phyloP scores from a whole-genome alignment of 306 rosid species.

The Neltuma alba region DNA sequence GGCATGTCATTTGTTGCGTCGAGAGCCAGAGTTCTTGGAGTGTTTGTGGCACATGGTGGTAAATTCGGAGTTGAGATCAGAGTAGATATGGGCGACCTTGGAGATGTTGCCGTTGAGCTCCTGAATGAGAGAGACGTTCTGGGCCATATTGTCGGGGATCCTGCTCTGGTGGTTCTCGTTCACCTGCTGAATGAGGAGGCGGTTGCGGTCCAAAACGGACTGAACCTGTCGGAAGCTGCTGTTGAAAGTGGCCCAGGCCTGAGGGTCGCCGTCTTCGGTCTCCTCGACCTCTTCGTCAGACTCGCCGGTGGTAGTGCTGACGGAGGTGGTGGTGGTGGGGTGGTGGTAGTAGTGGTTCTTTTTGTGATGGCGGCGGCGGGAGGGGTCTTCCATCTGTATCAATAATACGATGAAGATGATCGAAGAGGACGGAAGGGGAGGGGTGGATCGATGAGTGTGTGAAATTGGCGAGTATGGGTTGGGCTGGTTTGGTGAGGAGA shows the following conservation, averaged over 20 bases:
- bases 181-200: slow-evolving; percentile 77
- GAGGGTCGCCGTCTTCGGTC: slow-evolving; percentile 46
- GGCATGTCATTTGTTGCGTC: slow-evolving; percentile 5
- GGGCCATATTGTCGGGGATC: slow-evolving; percentile 73
- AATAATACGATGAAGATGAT: background rate
- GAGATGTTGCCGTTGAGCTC: slow-evolving; percentile 82
- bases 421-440: too few species aligned
- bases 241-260: slow-evolving; percentile 65
- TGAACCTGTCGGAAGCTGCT: slow-evolving; percentile 78
- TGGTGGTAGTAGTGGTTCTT: slow-evolving; percentile 34
- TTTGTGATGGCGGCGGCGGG: slow-evolving; percentile 33
- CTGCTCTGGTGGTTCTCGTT: slow-evolving; percentile 85
- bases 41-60: slow-evolving; percentile 49
- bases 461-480: background rate
- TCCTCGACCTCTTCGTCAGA: slow-evolving; percentile 40
- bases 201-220: slow-evolving; percentile 77
- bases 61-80: slow-evolving; percentile 72
- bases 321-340: slow-evolving; percentile 24
- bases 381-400: slow-evolving; percentile 50
- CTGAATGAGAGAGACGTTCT: slow-evolving; percentile 77
- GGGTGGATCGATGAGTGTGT: too few species aligned
- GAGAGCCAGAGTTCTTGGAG: slow-evolving; percentile 20
- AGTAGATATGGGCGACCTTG: slow-evolving; percentile 75
- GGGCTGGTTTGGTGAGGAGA: background rate
- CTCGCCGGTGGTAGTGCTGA: slow-evolving; percentile 32